A percentile compares a stretch with the other conserved stretches of the same genome.
phyloP scores from a whole-genome alignment of 306 rosid genomes.

The Hylodesmum podocarpum region DNA sequence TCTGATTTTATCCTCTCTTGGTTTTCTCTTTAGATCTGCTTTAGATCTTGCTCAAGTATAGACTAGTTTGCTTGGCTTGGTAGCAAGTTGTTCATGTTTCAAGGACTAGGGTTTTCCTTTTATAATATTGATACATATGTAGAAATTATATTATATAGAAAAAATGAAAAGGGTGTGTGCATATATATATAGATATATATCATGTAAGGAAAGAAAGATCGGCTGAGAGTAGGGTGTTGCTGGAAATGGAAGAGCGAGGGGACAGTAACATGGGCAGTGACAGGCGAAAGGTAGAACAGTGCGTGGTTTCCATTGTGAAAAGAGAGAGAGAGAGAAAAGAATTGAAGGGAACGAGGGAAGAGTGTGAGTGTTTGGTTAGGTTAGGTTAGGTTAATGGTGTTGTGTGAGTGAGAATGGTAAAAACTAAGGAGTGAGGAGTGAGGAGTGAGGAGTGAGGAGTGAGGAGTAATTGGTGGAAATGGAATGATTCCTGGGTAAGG shows the following conservation, averaged over 20 bases:
- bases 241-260: background rate
- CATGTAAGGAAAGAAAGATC: constrained; percentile 20
- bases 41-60: constrained; percentile 20
- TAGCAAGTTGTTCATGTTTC: background rate
- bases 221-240: background rate
- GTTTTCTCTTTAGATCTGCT: constrained; percentile 5
- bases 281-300: background rate
- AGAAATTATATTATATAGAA: background rate
- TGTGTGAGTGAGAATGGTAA: background rate
- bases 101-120: constrained; percentile 37
- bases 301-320: background rate
- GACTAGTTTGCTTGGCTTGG: background rate
- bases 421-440: too few species aligned
- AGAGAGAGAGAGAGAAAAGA: background rate
- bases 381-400: background rate
- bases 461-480: constrained; percentile 10
- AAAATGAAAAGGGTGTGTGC: background rate
- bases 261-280: constrained; percentile 22
- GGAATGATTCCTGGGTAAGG: constrained; percentile 30
- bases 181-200: background rate
- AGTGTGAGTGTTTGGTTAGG: background rate
- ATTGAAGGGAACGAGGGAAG: background rate
- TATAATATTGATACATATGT: background rate
- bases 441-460: background rate
- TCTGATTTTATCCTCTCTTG: background rate